Conservation (phyloP, 2,329 filamentous ascomycete genomes). For the Alternaria tenuissima region DNA sequence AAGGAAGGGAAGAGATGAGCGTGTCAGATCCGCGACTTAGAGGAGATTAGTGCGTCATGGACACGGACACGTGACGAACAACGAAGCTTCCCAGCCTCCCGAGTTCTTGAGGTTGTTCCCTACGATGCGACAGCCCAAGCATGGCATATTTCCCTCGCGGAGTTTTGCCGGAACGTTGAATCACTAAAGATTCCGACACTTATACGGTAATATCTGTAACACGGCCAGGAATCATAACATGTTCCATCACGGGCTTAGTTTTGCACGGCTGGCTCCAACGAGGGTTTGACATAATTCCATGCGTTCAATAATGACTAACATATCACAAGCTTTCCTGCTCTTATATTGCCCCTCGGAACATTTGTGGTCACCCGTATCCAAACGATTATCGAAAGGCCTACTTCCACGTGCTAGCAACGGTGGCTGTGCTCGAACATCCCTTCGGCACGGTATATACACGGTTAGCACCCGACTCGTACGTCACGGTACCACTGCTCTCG, state of each 20-base stretch:
- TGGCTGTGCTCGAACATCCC: conserved; percentile 27
- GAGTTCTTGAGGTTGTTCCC: neutral
- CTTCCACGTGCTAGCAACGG: conserved; percentile 36
- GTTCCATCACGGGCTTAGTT: neutral
- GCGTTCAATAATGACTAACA: neutral
- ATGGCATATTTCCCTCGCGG: neutral
- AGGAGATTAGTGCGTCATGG: neutral
- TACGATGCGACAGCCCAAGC: neutral
- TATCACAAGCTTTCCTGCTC: neutral
- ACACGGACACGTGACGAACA: neutral
- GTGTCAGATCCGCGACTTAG: neutral
- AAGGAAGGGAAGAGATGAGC: neutral
- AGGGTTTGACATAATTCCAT: neutral
- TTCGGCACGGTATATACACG: conserved; percentile 50
- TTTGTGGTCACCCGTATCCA: neutral
- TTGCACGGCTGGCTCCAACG: neutral
- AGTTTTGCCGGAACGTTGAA: neutral
- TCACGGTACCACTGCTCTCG: conserved; percentile 56
- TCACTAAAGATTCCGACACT: neutral
- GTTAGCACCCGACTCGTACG: conserved; percentile 56
- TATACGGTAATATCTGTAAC: neutral
- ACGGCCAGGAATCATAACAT: no score
- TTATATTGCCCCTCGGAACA: neutral
- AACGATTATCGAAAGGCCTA: conserved; percentile 5
- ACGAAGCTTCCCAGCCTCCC: neutral